A percentile compares a stretch with the other conserved stretches of the same genome.
Conservation (phyloP, 495 filamentous ascomycete species). For the Talaromyces proteolyticus region DNA sequence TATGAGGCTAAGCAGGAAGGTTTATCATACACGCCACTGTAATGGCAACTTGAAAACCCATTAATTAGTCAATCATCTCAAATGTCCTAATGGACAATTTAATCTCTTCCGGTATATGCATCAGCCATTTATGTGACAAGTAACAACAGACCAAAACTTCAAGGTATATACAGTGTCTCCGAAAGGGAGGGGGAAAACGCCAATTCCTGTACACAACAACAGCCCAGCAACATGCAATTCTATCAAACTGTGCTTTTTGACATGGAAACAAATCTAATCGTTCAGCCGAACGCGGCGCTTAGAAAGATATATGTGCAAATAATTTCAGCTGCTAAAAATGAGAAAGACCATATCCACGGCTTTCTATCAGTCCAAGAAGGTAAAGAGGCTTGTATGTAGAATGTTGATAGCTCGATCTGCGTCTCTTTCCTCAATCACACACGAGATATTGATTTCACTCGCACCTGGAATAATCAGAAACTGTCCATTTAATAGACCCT, state of each 20-base stretch:
- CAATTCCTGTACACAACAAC: background rate
- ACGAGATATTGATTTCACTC: constrained; percentile 98
- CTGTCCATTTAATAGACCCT: constrained; percentile 4
- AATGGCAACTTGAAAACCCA: no score
- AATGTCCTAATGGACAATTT: no score
- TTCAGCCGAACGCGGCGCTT: background rate
- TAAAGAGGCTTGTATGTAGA: constrained; percentile 88
- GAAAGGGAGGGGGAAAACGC: constrained; percentile 11
- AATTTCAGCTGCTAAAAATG: background rate
- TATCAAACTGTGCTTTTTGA: background rate
- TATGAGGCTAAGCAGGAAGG: no score
- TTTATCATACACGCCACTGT: no score
- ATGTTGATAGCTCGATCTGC: constrained; percentile 90
- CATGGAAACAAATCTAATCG: background rate
- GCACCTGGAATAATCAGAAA: constrained; percentile 53
- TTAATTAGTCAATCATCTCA: no score
- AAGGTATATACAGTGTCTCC: constrained; percentile 18
- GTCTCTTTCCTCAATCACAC: constrained; percentile 87
- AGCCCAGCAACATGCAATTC: background rate
- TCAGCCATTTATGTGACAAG: background rate
- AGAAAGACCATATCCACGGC: background rate
- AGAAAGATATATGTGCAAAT: background rate
- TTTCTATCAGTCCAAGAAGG: constrained; percentile 41
- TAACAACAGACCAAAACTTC: constrained; percentile 12
- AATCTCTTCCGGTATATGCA: background rate